Evolutionary conservation across 257 asterid species (phyloP).

Genomic region (Fraxinus excelsior): DNA sequence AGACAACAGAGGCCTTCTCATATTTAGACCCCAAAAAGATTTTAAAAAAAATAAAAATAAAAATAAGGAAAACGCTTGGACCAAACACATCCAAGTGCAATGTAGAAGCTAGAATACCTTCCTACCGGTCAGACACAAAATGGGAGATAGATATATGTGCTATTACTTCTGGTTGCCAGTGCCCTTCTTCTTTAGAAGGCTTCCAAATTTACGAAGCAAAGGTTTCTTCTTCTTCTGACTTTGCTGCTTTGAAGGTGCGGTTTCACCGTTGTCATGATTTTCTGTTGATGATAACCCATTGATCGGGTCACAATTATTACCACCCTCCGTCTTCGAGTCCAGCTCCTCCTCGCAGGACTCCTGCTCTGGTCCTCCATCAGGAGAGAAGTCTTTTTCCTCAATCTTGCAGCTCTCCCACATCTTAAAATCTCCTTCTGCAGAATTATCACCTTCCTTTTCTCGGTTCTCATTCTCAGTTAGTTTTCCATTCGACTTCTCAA

Average conservation of each 20-base stretch:
- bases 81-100: constrained; percentile 39
- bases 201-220: constrained; percentile 82
- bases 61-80: constrained; percentile 28
- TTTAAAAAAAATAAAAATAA: constrained; percentile 18
- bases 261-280: constrained; percentile 48
- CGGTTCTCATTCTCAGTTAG: constrained; percentile 29
- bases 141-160: not conserved
- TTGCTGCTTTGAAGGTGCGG: constrained; percentile 54
- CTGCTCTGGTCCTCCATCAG: constrained; percentile 60
- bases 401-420: constrained; percentile 93
- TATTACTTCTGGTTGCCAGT: constrained; percentile 53
- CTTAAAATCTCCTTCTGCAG: constrained; percentile 62
- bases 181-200: constrained; percentile 83
- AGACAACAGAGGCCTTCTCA: constrained; percentile 41
- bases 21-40: constrained; percentile 16
- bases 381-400: constrained; percentile 77
- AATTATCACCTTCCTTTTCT: constrained; percentile 43
- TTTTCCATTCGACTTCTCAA: constrained; percentile 41
- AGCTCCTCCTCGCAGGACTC: constrained; percentile 69
- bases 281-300: constrained; percentile 56
- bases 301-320: constrained; percentile 44
- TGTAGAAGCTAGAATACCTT: constrained; percentile 41
- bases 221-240: constrained; percentile 88
- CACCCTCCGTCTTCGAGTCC: constrained; percentile 62
- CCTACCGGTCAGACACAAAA: constrained; percentile 8